These are phyloP conservation scores for Lenwebbia sp. DNA, from an alignment of 345 rosid species.

Conservation along the genomic window DNA sequence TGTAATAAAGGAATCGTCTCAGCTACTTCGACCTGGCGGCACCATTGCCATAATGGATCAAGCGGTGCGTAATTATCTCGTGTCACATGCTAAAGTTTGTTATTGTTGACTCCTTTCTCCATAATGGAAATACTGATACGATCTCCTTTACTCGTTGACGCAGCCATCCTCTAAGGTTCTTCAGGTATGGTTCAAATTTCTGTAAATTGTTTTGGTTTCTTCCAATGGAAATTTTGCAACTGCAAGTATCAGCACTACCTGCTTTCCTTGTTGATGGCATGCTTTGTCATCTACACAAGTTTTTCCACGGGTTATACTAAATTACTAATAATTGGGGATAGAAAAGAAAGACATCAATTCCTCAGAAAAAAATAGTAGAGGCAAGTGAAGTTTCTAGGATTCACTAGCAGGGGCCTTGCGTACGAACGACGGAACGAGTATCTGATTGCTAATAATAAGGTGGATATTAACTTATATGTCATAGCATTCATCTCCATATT, in stretches of 20 bases:
- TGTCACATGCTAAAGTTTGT: background rate
- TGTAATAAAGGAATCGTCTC: conserved; percentile 31
- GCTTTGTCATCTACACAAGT: background rate
- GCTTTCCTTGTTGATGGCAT: background rate
- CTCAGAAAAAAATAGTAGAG: background rate
- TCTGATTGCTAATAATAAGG: background rate
- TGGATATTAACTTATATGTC: background rate
- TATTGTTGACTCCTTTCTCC: background rate
- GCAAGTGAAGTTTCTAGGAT: background rate
- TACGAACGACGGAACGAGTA: background rate
- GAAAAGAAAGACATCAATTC: background rate
- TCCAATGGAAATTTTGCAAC: background rate
- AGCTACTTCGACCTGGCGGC: conserved; percentile 50
- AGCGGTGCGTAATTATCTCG: conserved; percentile 17
- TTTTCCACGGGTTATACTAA: background rate
- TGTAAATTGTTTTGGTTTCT: background rate
- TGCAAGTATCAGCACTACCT: background rate
- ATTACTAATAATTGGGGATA: background rate
- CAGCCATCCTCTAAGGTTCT: conserved; percentile 58
- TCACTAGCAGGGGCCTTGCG: background rate
- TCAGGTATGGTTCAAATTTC: conserved; percentile 29
- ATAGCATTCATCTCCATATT: background rate
- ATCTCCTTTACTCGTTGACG: background rate
- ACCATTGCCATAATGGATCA: conserved; percentile 41
- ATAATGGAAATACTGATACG: background rate